Conservation (phyloP, 805 yeast genomes). For the Nakazawaea peltata region DNA sequence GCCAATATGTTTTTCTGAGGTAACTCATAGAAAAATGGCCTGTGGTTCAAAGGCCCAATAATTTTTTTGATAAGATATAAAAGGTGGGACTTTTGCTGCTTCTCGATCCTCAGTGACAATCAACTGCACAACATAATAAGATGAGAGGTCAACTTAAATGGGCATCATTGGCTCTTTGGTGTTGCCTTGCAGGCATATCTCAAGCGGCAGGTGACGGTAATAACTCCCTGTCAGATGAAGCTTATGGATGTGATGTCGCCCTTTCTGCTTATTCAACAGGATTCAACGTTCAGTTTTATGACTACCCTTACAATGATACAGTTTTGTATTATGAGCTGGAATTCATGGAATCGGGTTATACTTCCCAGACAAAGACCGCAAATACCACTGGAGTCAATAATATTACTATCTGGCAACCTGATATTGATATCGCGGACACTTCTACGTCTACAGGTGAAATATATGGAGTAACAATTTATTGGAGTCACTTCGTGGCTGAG, state of each 20-base stretch:
- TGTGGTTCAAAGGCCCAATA: too few species aligned
- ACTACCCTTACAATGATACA: not conserved
- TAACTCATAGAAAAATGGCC: too few species aligned
- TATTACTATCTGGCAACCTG: not conserved
- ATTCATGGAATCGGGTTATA: slow-evolving; percentile 2
- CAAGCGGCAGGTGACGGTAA: too few species aligned
- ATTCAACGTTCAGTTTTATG: not conserved
- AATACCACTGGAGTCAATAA: not conserved
- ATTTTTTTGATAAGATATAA: too few species aligned
- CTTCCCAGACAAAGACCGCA: not conserved
- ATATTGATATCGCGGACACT: not conserved
- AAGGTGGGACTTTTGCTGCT: too few species aligned
- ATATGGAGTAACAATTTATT: not conserved
- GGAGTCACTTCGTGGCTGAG: slow-evolving; percentile 10
- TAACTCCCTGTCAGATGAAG: too few species aligned
- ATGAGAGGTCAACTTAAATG: too few species aligned
- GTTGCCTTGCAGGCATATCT: too few species aligned
- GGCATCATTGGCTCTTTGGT: too few species aligned
- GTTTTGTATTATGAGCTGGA: not conserved
- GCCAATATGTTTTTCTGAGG: too few species aligned
- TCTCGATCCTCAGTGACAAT: too few species aligned
- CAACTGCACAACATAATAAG: too few species aligned
- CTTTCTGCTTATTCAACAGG: not conserved
- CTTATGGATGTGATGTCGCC: not conserved
- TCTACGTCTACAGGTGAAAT: not conserved